A percentile compares a stretch with the other conserved stretches of the same genome.
phyloP scores from a whole-genome alignment of 176 grass and related monocot species.

The Pontederia paniculata region DNA sequence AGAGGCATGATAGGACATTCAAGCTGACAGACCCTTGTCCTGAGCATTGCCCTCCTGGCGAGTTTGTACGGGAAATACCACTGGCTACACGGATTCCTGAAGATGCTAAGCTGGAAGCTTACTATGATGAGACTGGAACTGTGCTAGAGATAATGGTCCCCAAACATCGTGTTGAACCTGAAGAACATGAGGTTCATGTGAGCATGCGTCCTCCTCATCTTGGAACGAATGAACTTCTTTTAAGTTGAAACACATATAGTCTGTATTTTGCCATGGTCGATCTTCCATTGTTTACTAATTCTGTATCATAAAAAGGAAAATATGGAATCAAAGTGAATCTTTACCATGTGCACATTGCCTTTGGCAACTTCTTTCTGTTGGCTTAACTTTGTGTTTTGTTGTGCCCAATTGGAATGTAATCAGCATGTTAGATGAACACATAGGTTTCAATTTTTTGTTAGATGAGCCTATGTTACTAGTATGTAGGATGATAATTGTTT shows the following conservation, averaged over 20 bases:
- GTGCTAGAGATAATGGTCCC: constrained; percentile 20
- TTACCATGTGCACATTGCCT: neutral
- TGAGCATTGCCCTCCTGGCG: constrained; percentile 17
- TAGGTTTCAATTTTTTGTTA: too few species aligned
- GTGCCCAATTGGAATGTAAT: neutral
- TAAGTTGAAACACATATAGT: constrained; percentile 9
- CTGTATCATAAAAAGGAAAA: constrained; percentile 6
- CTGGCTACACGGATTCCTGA: constrained; percentile 15
- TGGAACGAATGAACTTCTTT: constrained; percentile 7
- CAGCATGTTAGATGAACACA: too few species aligned
- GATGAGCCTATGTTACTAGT: too few species aligned
- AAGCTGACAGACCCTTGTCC: constrained; percentile 16
- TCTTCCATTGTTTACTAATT: constrained; percentile 20
- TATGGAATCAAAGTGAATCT: constrained; percentile 5
- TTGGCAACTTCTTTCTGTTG: constrained; percentile 3
- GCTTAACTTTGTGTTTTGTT: neutral
- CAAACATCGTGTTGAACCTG: constrained; percentile 13
- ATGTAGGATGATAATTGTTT: too few species aligned
- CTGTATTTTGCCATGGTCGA: constrained; percentile 9
- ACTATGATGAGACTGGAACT: constrained; percentile 17
- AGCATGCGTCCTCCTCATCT: constrained; percentile 21
- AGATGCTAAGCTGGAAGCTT: constrained; percentile 20
- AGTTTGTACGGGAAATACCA: constrained; percentile 19
- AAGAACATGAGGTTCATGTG: constrained; percentile 20
- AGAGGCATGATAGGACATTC: constrained; percentile 17